phyloP scores from a whole-genome alignment of 176 grass and related monocot species.

The Cenchrus fungigraminus region DNA sequence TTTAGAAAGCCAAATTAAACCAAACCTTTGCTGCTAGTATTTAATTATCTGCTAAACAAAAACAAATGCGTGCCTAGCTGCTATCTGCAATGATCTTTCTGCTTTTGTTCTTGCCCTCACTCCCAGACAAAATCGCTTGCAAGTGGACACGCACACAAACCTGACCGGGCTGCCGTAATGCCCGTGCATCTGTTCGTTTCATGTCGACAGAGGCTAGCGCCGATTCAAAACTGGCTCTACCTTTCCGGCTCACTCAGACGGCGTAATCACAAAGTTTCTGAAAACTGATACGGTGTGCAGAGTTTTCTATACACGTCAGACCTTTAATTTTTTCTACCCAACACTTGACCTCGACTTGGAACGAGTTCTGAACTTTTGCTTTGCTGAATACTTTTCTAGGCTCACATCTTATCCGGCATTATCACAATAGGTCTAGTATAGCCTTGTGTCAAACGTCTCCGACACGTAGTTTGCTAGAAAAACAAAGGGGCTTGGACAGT shows the following conservation, averaged over 20 bases:
- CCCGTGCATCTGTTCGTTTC: slow-evolving; percentile 21
- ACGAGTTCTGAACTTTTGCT: slow-evolving; percentile 17
- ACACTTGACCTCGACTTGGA: slow-evolving; percentile 39
- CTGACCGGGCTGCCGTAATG: slow-evolving; percentile 7
- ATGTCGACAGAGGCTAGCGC: slow-evolving; percentile 6
- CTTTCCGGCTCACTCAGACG: neutral
- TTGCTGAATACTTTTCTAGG: slow-evolving; percentile 17
- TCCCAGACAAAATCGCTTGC: neutral
- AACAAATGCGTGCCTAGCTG: neutral
- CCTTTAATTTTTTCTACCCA: slow-evolving; percentile 37
- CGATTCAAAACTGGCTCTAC: neutral
- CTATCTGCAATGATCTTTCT: neutral
- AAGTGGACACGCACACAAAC: neutral
- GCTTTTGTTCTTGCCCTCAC: neutral
- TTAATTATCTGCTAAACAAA: neutral
- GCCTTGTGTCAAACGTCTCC: slow-evolving; percentile 46
- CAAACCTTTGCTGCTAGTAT: neutral
- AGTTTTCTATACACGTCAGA: neutral
- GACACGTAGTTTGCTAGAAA: slow-evolving; percentile 31
- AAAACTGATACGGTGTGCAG: neutral
- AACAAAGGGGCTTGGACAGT: slow-evolving; percentile 19
- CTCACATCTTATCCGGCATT: slow-evolving; percentile 34
- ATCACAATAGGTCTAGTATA: slow-evolving; percentile 40
- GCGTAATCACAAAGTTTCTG: neutral
- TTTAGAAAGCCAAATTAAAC: neutral